phyloP scores from a whole-genome alignment of 805 yeast species.

The Tetrapisispora phaffii region DNA sequence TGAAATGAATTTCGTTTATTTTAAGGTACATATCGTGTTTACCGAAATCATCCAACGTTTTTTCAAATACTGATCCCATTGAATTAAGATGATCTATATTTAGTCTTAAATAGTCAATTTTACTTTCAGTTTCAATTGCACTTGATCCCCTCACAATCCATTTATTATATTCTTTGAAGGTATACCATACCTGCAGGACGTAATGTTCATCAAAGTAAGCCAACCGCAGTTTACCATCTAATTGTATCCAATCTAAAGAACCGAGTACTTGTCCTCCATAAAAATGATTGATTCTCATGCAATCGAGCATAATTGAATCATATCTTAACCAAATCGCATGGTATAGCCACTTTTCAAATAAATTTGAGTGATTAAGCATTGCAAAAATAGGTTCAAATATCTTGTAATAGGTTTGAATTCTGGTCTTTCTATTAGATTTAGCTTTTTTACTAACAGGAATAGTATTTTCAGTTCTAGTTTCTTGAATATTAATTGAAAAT shows the following conservation, averaged over 20 bases:
- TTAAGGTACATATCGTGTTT: conserved; percentile 6
- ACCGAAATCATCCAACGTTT: conserved; percentile 6
- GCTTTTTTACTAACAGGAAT: background rate
- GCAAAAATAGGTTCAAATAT: conserved; percentile 15
- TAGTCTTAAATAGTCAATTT: conserved; percentile 9
- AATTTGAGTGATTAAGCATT: conserved; percentile 19
- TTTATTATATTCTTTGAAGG: conserved; percentile 16
- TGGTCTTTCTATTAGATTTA: background rate
- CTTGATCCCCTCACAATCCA: conserved; percentile 14
- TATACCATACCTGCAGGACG: conserved; percentile 24
- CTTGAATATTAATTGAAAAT: background rate
- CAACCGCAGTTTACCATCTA: conserved; percentile 13
- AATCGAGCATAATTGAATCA: conserved; percentile 25
- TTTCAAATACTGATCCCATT: conserved; percentile 1
- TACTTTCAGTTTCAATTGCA: conserved; percentile 4
- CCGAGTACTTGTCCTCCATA: conserved; percentile 18
- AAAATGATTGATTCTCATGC: conserved; percentile 19
- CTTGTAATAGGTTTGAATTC: conserved; percentile 6
- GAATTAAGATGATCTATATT: conserved; percentile 11
- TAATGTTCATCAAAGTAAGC: conserved; percentile 17
- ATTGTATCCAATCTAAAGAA: conserved; percentile 17
- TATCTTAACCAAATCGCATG: conserved; percentile 21
- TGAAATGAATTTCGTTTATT: conserved; percentile 10
- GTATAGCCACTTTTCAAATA: conserved; percentile 19
- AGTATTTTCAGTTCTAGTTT: background rate